Evolutionary conservation across 2,329 filamentous ascomycete genomes (phyloP).

Genomic region (Allantophomopsis cytisporea): DNA sequence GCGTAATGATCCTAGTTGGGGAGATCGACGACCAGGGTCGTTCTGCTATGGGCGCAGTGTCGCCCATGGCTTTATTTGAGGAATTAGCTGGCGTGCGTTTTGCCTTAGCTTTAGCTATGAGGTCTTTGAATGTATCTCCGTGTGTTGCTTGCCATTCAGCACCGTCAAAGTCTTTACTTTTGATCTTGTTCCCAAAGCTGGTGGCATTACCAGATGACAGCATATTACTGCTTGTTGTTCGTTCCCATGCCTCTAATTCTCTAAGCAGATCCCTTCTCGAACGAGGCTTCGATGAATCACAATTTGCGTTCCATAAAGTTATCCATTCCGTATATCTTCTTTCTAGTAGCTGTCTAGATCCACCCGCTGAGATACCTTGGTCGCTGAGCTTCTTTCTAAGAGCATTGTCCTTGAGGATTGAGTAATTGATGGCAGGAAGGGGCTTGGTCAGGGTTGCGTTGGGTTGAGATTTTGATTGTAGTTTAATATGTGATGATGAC

Average conservation of each 20-base stretch:
- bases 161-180: slow-evolving; percentile 81
- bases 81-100: no score
- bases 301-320: slow-evolving; percentile 94
- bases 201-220: slow-evolving; percentile 24
- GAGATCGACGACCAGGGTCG: no score
- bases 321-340: slow-evolving; percentile 84
- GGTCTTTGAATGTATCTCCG: slow-evolving; percentile 58
- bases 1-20: no score
- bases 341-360: slow-evolving; percentile 57
- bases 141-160: slow-evolving; percentile 63
- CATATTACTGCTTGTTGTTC: slow-evolving; percentile 56
- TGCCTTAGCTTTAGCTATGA: slow-evolving; percentile 62
- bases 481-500: slow-evolving; percentile 1
- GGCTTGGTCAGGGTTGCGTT: not conserved
- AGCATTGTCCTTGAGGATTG: slow-evolving; percentile 65
- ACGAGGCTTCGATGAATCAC: slow-evolving; percentile 66
- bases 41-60: no score
- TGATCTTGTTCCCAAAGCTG: slow-evolving; percentile 39
- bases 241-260: slow-evolving; percentile 80
- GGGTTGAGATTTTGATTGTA: not conserved
- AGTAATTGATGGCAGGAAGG: slow-evolving; percentile 74
- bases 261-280: slow-evolving; percentile 56
- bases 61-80: no score
- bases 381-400: slow-evolving; percentile 74
- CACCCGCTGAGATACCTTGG: slow-evolving; percentile 61